A percentile compares a stretch with the other conserved stretches of the same genome.
These are phyloP conservation scores for Taphrina wiesneri DNA, from an alignment of 1,139 yeast genomes.

Conservation along the genomic window DNA sequence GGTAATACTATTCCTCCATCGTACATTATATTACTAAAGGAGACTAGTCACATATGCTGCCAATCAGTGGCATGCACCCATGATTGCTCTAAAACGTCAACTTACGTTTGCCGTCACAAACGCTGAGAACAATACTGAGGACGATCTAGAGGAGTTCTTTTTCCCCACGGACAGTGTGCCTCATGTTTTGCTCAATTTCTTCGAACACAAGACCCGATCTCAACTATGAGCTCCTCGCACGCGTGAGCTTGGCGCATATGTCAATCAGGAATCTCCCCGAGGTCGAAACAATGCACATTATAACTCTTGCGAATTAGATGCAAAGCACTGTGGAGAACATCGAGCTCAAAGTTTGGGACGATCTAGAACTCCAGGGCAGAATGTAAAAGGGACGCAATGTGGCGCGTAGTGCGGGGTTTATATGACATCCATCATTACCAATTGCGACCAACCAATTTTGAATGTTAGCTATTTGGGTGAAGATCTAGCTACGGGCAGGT, in stretches of 20 bases:
- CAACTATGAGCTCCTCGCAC: too few species aligned
- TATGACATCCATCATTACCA: background rate
- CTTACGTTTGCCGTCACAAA: constrained; percentile 70
- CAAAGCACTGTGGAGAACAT: too few species aligned
- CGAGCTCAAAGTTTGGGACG: too few species aligned
- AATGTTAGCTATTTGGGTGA: too few species aligned
- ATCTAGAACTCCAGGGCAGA: background rate
- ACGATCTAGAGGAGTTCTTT: constrained; percentile 48
- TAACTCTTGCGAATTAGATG: too few species aligned
- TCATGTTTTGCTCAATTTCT: background rate
- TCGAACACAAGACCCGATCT: background rate
- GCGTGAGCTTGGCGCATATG: too few species aligned
- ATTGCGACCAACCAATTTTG: too few species aligned
- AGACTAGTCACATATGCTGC: constrained; percentile 88
- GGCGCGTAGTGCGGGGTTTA: background rate
- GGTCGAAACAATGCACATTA: too few species aligned
- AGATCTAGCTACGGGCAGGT: too few species aligned
- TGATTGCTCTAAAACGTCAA: constrained; percentile 63
- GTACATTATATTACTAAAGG: constrained; percentile 45
- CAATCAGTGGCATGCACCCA: constrained; percentile 86
- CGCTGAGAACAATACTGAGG: constrained; percentile 75
- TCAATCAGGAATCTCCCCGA: too few species aligned
- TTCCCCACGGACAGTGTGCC: background rate
- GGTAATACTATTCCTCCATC: background rate
- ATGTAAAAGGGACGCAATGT: background rate